Conservation (phyloP, 2,329 filamentous ascomycete species). For the Aquanectria penicillioides region DNA sequence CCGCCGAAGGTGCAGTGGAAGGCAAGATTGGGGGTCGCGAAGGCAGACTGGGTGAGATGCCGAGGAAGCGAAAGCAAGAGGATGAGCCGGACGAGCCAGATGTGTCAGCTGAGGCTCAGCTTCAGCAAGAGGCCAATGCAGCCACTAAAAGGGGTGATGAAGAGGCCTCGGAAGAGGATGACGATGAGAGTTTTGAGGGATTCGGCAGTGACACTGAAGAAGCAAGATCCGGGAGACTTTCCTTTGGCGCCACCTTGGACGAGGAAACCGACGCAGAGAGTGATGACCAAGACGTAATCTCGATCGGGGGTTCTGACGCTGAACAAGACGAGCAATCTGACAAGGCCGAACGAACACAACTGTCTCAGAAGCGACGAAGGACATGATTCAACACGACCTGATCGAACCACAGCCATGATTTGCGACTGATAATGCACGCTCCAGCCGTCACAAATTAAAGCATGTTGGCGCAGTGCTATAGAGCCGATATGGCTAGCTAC, state of each 20-base stretch:
- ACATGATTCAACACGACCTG: slow-evolving; percentile 28
- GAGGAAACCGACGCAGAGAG: slow-evolving; percentile 53
- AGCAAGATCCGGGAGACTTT: slow-evolving; percentile 43
- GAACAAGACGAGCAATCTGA: slow-evolving; percentile 43
- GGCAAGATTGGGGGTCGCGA: slow-evolving; percentile 74
- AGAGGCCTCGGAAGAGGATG: slow-evolving; percentile 48
- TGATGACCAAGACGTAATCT: slow-evolving; percentile 51
- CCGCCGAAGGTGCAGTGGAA: slow-evolving; percentile 60
- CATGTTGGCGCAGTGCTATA: no score
- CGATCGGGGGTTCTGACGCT: slow-evolving; percentile 45
- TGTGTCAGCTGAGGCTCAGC: slow-evolving; percentile 43
- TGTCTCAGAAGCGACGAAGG: slow-evolving; percentile 40
- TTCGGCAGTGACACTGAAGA: slow-evolving; percentile 50
- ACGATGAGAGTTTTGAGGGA: slow-evolving; percentile 51
- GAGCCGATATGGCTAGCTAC: no score
- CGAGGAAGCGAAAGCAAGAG: slow-evolving; percentile 77
- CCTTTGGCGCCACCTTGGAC: slow-evolving; percentile 42
- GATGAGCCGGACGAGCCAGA: slow-evolving; percentile 58
- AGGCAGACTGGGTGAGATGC: slow-evolving; percentile 87
- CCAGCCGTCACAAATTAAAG: no score
- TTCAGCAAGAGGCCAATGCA: slow-evolving; percentile 39
- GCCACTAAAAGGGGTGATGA: slow-evolving; percentile 45
- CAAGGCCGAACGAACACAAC: slow-evolving; percentile 39
- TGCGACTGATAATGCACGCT: no score
- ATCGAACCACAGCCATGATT: not conserved